Base-by-base conservation (phyloP, 345 rosid genomes). In the Murraya paniculata region DNA sequence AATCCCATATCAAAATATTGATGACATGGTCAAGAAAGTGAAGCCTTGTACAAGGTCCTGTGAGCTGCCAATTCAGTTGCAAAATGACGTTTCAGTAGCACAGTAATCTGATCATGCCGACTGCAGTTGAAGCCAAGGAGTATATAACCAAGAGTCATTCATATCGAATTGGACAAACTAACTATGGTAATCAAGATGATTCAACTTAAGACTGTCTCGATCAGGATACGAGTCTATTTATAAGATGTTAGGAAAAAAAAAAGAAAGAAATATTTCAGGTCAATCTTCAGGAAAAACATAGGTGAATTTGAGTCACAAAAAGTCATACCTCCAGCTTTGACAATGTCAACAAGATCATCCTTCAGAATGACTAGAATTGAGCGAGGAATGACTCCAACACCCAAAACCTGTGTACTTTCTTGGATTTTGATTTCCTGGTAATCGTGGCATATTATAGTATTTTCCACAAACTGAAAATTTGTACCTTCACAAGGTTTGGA, bases 381-480 rank as follows among this genome's bases (percentile, higher is more conserved):
- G 72, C 97, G 92, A 76, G 99, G 99, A 82, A 95, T 92, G 75
- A 93, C 96, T 69, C 99, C 99, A 81, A 95, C 98, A 68, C 92
- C 97, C 84, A 95, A 80, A 45, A 92, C 86, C 79, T 95, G 98
- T 13, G 97, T 91, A 70, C 92, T 92, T 84, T 95, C 99, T 89
- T 95, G 99, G 79, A 95, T 87, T 87, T 95, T 95, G 77, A 93
- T 89, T 90, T 95, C 98, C 82, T 93, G 98, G 81, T 92, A 95
- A 81, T 95, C 99, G 65, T 93, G 98, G 81, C 93, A 88, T 64
- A 87, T 77, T 67, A 87, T 84, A 70, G 96, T 89, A 78, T 90
- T 91, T 31, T 91, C 97, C 11, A 93, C 76, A 39, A 81, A 85
- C 68, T 87, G 91, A 80, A 95, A 95, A 66, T 79, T 87, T 76